A percentile compares a stretch with the other conserved stretches of the same genome.
Evolutionary conservation across 345 rosid species (phyloP).

Genomic region (Linum trigynum): DNA sequence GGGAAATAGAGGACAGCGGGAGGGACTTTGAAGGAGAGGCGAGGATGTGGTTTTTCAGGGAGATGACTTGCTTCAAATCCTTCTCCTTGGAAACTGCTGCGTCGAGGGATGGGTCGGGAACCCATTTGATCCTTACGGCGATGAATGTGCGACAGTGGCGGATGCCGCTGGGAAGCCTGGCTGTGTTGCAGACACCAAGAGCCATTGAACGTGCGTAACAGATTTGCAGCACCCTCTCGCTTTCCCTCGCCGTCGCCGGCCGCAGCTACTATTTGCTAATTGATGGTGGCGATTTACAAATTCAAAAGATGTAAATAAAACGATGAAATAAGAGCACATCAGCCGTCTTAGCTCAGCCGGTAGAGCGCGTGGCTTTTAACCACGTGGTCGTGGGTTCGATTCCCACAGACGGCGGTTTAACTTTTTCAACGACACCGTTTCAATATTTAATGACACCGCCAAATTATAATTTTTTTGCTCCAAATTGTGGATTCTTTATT

Average conservation of each 20-base stretch:
- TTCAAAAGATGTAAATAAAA: too few relatives aligned
- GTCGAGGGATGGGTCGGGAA: conserved; percentile 52
- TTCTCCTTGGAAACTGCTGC: conserved; percentile 43
- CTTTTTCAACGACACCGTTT: too few relatives aligned
- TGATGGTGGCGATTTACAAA: too few relatives aligned
- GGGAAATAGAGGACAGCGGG: conserved; percentile 55
- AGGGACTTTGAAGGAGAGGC: conserved; percentile 46
- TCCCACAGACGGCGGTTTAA: conserved; percentile 44
- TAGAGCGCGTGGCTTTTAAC: conserved; percentile 72
- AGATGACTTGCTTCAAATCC: conserved; percentile 45
- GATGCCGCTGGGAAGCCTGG: conserved; percentile 13
- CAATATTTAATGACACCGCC: too few relatives aligned
- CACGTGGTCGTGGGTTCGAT: conserved; percentile 70
- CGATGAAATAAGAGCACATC: too few relatives aligned
- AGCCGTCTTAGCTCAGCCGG: conserved; percentile 71
- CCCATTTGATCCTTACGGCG: conserved; percentile 67
- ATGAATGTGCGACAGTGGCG: conserved; percentile 45
- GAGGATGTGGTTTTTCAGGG: conserved; percentile 53
- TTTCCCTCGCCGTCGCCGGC: too few relatives aligned
- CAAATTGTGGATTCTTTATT: too few relatives aligned
- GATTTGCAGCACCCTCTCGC: too few relatives aligned
- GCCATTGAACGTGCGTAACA: too few relatives aligned
- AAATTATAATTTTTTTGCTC: too few relatives aligned
- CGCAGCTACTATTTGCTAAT: too few relatives aligned
- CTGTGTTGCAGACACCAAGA: too few relatives aligned